Base-by-base conservation (phyloP, 2,329 filamentous ascomycete species). In the Remersonia thermophila region DNA sequence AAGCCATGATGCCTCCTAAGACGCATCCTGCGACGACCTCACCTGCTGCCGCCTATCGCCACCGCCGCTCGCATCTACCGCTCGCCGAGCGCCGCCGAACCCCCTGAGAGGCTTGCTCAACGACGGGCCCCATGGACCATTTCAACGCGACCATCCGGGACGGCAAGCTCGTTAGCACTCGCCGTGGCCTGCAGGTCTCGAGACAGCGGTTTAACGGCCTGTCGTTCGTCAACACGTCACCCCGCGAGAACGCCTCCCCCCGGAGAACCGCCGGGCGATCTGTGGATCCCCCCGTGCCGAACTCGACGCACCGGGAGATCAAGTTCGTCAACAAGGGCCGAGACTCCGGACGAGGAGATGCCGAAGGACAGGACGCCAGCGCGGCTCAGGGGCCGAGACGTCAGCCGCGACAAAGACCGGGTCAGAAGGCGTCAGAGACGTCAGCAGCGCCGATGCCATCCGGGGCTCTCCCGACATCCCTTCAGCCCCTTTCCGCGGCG, bases 121-220 rank as follows among this genome's bases (percentile, higher is more conserved):
- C 9, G 9, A 9, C 9, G 9, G 23, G 26, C 8, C 36, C 14
- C 16, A 62, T 61, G 59, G 57, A 61, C 39, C 56, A 62, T 42
- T 59, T 58, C 49, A 59, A 60, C 36, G 46, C 52, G 7, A 60
- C 58, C 4, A 43, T 61, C 37, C 52, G 55, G 40, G 51, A 57
- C 27, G 58, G 59, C 16, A 51, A 54, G 27, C 46, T 62, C 28
- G 53, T 61, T 33, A 55, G 57, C 26, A 61, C 57, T 0, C 51
- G 57, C 17, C 52, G 57, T 23, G 60, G 60, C 7, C 48, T 62
- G 30, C 56, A 59, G 41, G 57, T 62, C 10, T 58, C 58, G 15
- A 58, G 59, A 42, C 54, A 59, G 36, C 60, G 56, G 42, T 55
- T 60, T 42, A 54, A 58, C 37, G 58, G 58, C 23, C 50, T 51